These are phyloP conservation scores for Xylaria nigripes DNA, from an alignment of 495 filamentous ascomycete species.

Conservation along the genomic window DNA sequence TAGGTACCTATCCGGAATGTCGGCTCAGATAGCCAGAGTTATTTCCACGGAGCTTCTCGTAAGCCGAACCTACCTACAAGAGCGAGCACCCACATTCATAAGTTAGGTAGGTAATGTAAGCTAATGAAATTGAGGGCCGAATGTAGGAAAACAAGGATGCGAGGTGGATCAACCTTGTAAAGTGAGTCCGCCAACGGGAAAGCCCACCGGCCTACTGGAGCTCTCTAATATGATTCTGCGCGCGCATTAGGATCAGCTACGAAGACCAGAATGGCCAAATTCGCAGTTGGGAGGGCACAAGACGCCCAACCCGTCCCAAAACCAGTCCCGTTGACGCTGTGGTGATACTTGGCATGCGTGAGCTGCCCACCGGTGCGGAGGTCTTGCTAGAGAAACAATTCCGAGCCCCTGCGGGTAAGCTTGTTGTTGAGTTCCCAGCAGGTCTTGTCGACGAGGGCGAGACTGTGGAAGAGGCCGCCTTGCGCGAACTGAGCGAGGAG, in stretches of 20 bases:
- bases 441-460: constrained; percentile 68
- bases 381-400: constrained; percentile 69
- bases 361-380: constrained; percentile 40
- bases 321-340: constrained; percentile 64
- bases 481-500: constrained; percentile 72
- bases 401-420: constrained; percentile 62
- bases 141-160: constrained; percentile 43
- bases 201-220: not conserved
- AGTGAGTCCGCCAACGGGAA: constrained; percentile 22
- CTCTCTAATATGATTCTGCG: not conserved
- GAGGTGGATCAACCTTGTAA: constrained; percentile 54
- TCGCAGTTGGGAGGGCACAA: constrained; percentile 63
- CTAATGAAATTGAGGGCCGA: not conserved
- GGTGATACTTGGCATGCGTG: constrained; percentile 65
- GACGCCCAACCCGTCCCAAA: constrained; percentile 53
- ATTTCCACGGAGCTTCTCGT: constrained; percentile 26
- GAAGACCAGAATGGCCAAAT: constrained; percentile 51
- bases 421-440: constrained; percentile 66
- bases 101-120: not conserved
- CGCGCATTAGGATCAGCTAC: constrained; percentile 50
- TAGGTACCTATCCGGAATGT: no score
- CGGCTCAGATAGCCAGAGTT: constrained; percentile 14
- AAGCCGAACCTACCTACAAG: not conserved
- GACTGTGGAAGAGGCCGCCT: constrained; percentile 57
- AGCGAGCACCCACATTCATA: not conserved